Base-by-base conservation (phyloP, 1,139 yeast genomes). In the Chernovozyma sophiae-reginae region DNA sequence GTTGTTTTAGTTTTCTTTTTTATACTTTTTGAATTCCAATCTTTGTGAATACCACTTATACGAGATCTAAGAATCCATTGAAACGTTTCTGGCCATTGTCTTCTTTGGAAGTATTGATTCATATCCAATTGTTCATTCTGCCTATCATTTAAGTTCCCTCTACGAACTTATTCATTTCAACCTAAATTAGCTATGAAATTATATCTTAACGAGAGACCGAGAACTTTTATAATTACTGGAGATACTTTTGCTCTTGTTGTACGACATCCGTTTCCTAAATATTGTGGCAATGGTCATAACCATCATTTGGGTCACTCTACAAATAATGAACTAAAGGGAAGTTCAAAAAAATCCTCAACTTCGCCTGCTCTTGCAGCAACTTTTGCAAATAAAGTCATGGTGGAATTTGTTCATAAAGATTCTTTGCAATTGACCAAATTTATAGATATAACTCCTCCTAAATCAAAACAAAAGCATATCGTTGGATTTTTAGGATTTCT, bases 401-500 rank as follows among this genome's bases (percentile, higher is more conserved):
- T 77, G 32, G 83, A 77, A 45, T 79, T 75, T 50, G 69, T 53
- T 35, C 53, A 49, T 22, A 49, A 47, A n/a, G 65, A 61, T 3
- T 50, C 59, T 33, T 51, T 74, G 22, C 67, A 71, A 38, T 51
- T 73, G 22, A 40, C 56, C 17, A 55, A 56, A 6, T 79, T 65
- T 46, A 56, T 56, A 28, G 79, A 74, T 38, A 53, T 76, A 7
- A 62, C 72, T 3, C 62, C 66, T 1, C 49, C 48, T 27, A 52
- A 49, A 36, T 34, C 55, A 17, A 43, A 52, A 11, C 51, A 46
- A 14, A 54, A 60, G 32, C 59, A 60, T 32, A 63, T 78, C 32
- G 56, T 65, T 42, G 90, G 86, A 2, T 68, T 82, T 29, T 54
- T 82, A 26, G 94, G 94, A 1, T 55, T 83, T 20, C 60, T 81